Base-by-base conservation (phyloP, 805 yeast genomes). In the Yarrowia deformans region DNA sequence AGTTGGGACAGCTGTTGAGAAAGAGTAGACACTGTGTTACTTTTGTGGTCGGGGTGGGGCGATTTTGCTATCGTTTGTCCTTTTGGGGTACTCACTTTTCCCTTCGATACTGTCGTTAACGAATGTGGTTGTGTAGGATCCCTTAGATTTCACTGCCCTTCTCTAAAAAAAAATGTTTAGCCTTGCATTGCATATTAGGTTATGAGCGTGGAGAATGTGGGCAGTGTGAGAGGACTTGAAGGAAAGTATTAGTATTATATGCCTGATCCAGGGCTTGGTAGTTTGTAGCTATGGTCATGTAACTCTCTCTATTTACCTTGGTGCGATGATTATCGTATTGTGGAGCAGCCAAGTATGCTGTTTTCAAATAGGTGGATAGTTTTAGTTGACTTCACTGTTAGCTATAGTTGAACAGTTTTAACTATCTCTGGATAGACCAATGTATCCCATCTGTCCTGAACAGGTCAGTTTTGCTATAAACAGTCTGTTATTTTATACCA, bases 1-100 rank as follows among this genome's bases (percentile, higher is more conserved):
- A 67, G 32, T 29, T 67, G 39, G 54, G 50, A 45, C 35, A 67
- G 67, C 35, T 67, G 69, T n/a, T 56, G 55, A 63, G 68, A 48
- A 8, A 63, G 56, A 37, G 56, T 4, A 39, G 68, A 63, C 66
- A 60, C 66, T 60, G 66, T 0, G 66, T 60, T 60, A 60, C 52
- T 34, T 34, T 23, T 10, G 35, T 13, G 23, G 13, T 8, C 19
- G 14, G 48, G 34, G 14, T 23, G 23, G 1, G 35, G 35, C 2
- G 12, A 19, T 18, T 18, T 19, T 19, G 32, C 7, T 19, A 18
- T 13, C 39, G 37, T 9, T 9, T 34, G 37, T 34, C 8, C 9
- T 43, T 23, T 55, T n/a, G 7, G n/a, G n/a, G 12, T 32, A 60
- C 66, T 60, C 66, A 60, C 66, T 60, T 60, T 29, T 60, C 66